phyloP scores from a whole-genome alignment of 208 protist species.

The Leishmania major region DNA sequence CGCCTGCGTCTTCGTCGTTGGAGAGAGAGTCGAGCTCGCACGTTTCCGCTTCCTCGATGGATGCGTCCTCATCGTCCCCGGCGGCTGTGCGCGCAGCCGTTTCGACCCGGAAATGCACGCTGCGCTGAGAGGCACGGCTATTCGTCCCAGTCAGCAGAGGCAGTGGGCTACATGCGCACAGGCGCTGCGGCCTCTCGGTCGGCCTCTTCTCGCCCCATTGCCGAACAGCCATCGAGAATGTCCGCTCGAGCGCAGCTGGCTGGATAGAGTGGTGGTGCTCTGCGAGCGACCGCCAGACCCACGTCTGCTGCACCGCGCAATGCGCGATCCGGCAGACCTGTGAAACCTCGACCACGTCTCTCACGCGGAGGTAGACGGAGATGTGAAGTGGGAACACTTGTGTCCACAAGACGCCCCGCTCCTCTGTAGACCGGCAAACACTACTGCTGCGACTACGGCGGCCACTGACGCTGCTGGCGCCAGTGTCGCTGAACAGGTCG shows the following conservation, averaged over 20 bases:
- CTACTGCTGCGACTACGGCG: not conserved
- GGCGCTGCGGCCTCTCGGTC: not conserved
- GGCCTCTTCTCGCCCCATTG: conserved; percentile 10
- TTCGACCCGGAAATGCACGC: not conserved
- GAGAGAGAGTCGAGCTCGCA: not conserved
- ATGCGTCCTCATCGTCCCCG: not conserved
- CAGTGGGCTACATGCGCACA: not conserved
- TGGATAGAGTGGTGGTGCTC: conserved; percentile 21
- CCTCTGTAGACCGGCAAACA: not conserved
- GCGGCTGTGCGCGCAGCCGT: not conserved
- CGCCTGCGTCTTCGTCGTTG: not conserved
- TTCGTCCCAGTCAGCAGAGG: not conserved
- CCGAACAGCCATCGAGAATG: conserved; percentile 9
- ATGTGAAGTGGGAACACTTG: conserved; percentile 38
- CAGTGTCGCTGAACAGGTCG: not conserved
- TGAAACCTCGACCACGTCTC: conserved; percentile 26
- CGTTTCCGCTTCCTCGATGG: not conserved
- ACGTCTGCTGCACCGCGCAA: conserved; percentile 19
- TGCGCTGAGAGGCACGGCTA: not conserved
- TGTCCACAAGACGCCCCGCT: conserved; percentile 31
- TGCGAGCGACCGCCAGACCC: conserved; percentile 42
- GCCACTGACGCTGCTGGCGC: conserved; percentile 1
- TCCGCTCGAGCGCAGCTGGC: conserved; percentile 11
- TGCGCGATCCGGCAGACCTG: conserved; percentile 24
- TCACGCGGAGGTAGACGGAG: conserved; percentile 29